Base-by-base conservation (phyloP, 2,329 filamentous ascomycete genomes). In the Colletotrichum liriopes region DNA sequence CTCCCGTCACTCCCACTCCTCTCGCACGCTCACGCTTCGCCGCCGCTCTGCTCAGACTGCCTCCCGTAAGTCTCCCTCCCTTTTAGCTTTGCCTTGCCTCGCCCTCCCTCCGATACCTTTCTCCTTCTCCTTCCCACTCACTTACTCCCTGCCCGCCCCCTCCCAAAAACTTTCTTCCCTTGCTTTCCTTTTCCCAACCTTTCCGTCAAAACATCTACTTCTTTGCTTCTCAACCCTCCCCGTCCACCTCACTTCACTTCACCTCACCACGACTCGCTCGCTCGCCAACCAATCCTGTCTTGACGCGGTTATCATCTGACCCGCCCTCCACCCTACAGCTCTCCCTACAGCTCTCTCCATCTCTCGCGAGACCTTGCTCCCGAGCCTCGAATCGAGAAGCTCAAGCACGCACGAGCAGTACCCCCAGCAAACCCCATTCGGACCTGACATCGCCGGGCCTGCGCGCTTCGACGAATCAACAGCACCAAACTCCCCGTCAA, bases 61-160 rank as follows among this genome's bases (percentile, higher is more conserved):
- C 52, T 39, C n/a, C 43, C 23, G 65, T 59, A 37, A 64, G 47
- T 64, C 51, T 65, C 51, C 23, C 62, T 47, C 58, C 59, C 66
- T 58, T 69, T 55, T 72, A 64, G 68, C 63, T 67, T 67, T 67
- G 39, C 39, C 58, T 68, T 39, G n/a, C 49, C 18, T 32, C 56
- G 61, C 52, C 58, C 64, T 72, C 65, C 67, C 65, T 51, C 49
- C 47, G 26, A 60, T 64, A 37, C 58, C 39, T 67, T 23, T n/a
- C 35, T 20, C 66, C 35, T 56, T 56, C 52, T 23, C 20, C 54
- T 23, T 56, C 54, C n/a, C n/a, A 39, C 35, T 39, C 35, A 39
- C 11, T 23, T 56, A 56, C 54, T 26, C 37, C n/a, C 32, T 39
- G 32, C n/a, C 54, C 29, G 35, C 16, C 54, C 54, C 54, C 35